Evolutionary conservation across 192 early-diverging fungal species (phyloP), one percentile per base, ranked within the genome.

Genomic region (Chytriomyces confervae): DNA sequence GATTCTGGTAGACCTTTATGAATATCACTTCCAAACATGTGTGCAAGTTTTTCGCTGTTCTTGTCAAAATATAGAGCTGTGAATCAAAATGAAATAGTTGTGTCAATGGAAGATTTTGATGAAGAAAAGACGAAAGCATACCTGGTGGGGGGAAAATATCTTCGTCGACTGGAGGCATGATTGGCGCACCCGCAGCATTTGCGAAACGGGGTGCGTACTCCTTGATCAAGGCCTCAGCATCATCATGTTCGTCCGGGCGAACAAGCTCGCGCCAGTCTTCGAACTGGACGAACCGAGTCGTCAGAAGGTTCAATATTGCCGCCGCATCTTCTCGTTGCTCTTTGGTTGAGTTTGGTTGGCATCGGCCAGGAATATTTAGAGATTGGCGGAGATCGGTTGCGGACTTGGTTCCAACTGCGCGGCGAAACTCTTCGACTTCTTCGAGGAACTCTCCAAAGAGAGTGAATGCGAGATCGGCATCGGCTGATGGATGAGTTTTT

Each of bases 381-480:
- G 87, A 81, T 45, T 92, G 91, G 24, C 92, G 89, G 36, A 98
- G 85, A 80, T 97, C 95, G 7, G 92, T 89, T 24, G 90, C 86
- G n/a, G 91, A 90, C 71, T 91, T 90, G 69, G 91, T 86, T 64
- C 86, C 91, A 2, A 98, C 94, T 36, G 93, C 93, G 16, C 79
- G 81, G 71, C 95, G 92, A 74, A 98, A 98, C 80, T 97, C 95
- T 75, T 90, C 89, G 47, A 98, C 95, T 87, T 98, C 94, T 79
- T 95, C 92, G 45, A 97, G 77, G 79, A 98, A 97, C 84, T 97
- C 95, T 27, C 94, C 97, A 92, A 98, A 96, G 62, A 98, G 86
- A 46, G 88, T 90, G 83, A 97, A 97, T 18, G 96, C 95, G 18
- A 91, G 84, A 75, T 95, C 90, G 10, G 96, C 93, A 44, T 95